Conservation (phyloP, 2,329 filamentous ascomycete genomes). For the Clonostachys rhizophaga region DNA sequence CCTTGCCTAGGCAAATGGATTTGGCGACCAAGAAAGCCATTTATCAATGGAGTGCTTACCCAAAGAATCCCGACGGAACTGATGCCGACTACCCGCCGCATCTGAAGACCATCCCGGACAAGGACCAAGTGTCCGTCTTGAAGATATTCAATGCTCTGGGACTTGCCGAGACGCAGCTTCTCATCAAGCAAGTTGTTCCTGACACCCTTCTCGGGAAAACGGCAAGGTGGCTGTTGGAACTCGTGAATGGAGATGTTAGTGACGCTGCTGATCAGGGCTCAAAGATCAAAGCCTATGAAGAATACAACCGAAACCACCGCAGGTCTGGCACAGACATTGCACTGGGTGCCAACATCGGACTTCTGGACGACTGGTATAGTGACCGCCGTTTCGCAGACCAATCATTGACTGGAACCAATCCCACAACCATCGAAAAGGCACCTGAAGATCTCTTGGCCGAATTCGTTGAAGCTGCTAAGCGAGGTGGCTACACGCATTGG, state of each 20-base stretch:
- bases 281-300: background rate
- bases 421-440: slow-evolving; percentile 36
- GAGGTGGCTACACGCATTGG: slow-evolving; percentile 22
- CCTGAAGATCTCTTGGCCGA: slow-evolving; percentile 20
- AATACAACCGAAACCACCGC: slow-evolving; percentile 25
- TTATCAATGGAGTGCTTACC: background rate
- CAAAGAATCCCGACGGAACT: background rate
- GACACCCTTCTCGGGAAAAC: background rate
- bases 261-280: background rate
- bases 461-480: slow-evolving; percentile 25
- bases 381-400: slow-evolving; percentile 39
- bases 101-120: background rate
- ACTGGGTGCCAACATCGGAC: slow-evolving; percentile 21
- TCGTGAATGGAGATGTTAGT: background rate
- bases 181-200: background rate
- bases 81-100: background rate
- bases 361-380: slow-evolving; percentile 32
- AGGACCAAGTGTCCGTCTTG: background rate
- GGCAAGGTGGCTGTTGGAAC: background rate
- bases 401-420: slow-evolving; percentile 36
- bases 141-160: background rate
- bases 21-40: background rate
- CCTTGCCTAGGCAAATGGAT: background rate
- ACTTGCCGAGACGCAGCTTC: background rate
- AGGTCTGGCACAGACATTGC: slow-evolving; percentile 26